A percentile compares a stretch with the other conserved stretches of the same genome.
phyloP scores from a whole-genome alignment of 192 early-diverging fungal species.

The Mortierella antarctica region DNA sequence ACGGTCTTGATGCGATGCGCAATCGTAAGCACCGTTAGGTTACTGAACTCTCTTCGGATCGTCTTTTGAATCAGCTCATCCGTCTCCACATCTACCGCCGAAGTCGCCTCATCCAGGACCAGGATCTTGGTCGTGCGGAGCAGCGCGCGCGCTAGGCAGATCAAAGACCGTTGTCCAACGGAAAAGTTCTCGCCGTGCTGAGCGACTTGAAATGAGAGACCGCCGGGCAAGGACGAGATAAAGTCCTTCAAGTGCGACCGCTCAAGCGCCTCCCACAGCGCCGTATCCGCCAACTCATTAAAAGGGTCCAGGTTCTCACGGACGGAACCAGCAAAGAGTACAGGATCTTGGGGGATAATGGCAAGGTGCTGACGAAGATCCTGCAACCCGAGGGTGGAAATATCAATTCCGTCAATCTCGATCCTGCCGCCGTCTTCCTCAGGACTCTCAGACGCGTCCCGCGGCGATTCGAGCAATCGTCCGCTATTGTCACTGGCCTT shows the following conservation, averaged over 20 bases:
- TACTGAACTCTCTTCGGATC: slow-evolving; percentile 54
- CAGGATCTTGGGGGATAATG: slow-evolving; percentile 83
- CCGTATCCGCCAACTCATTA: slow-evolving; percentile 53
- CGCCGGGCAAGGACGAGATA: slow-evolving; percentile 67
- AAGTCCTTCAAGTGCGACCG: slow-evolving; percentile 70
- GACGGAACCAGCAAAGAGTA: slow-evolving; percentile 70
- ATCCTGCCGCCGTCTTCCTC: slow-evolving; percentile 63
- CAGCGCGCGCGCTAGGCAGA: slow-evolving; percentile 75
- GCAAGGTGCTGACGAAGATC: slow-evolving; percentile 68
- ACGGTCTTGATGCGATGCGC: slow-evolving; percentile 72
- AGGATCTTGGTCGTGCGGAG: slow-evolving; percentile 47
- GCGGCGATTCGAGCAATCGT: not conserved
- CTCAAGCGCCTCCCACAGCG: slow-evolving; percentile 76
- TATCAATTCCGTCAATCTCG: slow-evolving; percentile 76
- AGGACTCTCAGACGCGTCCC: not conserved
- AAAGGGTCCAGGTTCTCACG: slow-evolving; percentile 70
- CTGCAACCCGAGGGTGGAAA: slow-evolving; percentile 63
- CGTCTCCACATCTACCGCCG: slow-evolving; percentile 56
- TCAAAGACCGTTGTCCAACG: slow-evolving; percentile 78
- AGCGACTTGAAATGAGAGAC: slow-evolving; percentile 72
- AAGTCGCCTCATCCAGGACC: slow-evolving; percentile 53
- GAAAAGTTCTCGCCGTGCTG: slow-evolving; percentile 87
- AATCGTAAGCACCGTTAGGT: slow-evolving; percentile 65
- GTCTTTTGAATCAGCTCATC: slow-evolving; percentile 54
- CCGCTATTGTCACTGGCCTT: not conserved